Percentiles rank a stretch among this genome's conserved stretches.
Conservation (phyloP, 2,329 filamentous ascomycete species). For the Diaporthe batatas region DNA sequence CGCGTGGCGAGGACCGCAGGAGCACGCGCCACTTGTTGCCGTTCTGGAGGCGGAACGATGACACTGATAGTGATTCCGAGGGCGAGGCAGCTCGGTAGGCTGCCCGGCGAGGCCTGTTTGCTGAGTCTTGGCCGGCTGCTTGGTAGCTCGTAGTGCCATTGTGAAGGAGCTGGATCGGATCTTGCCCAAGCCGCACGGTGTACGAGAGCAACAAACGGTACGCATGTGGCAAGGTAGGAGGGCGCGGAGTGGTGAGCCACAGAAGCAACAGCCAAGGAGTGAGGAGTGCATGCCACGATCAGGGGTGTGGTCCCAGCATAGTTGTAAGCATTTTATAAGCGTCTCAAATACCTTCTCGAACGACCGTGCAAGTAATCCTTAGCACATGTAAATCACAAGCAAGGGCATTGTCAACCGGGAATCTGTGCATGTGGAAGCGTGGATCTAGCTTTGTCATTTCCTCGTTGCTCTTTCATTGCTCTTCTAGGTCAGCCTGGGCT, state of each 20-base stretch:
- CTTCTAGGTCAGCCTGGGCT: conserved; percentile 34
- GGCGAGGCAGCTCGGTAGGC: background rate
- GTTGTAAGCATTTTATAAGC: background rate
- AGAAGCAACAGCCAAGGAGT: background rate
- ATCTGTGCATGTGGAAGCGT: background rate
- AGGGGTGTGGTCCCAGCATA: background rate
- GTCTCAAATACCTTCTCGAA: background rate
- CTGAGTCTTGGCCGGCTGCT: too few relatives aligned
- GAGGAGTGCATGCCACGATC: background rate
- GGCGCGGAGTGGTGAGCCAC: too few relatives aligned
- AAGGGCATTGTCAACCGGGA: background rate
- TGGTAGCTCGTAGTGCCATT: background rate
- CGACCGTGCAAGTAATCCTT: background rate
- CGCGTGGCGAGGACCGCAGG: conserved; percentile 6
- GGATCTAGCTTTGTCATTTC: conserved; percentile 32
- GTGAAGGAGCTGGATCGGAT: too few relatives aligned
- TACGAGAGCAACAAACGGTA: background rate
- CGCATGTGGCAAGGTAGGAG: background rate
- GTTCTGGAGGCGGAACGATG: conserved; percentile 41
- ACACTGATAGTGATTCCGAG: conserved; percentile 37
- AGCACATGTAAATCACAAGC: background rate
- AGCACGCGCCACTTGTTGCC: conserved; percentile 31
- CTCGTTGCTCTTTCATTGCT: conserved; percentile 38
- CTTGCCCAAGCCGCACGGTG: background rate
- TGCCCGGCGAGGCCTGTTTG: background rate